A percentile compares a stretch with the other conserved stretches of the same genome.
Evolutionary conservation across 257 asterid species (phyloP).

Genomic region (Plectranthus barbatus): DNA sequence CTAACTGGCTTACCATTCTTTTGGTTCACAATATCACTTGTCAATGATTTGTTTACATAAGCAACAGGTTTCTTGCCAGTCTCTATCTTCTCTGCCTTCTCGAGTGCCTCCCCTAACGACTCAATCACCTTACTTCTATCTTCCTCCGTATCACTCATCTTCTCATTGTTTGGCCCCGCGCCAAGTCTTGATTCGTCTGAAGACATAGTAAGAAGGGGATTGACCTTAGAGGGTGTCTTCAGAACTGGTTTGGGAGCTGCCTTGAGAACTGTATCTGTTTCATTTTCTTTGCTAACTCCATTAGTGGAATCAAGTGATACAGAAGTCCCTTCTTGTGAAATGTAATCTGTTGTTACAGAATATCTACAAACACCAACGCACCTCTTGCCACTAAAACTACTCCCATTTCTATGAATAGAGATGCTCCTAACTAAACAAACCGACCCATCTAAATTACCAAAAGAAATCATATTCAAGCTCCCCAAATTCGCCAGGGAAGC

Average conservation of each 20-base stretch:
- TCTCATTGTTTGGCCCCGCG: conserved; percentile 31
- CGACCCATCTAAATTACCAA: conserved; percentile 71
- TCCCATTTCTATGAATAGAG: conserved; percentile 37
- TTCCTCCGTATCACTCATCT: conserved; percentile 29
- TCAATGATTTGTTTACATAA: conserved; percentile 36
- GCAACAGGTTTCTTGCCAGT: conserved; percentile 39
- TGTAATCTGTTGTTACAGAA: conserved; percentile 66
- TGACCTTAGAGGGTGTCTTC: conserved; percentile 43
- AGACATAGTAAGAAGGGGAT: conserved; percentile 28
- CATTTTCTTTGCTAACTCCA: conserved; percentile 39
- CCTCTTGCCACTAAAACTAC: conserved; percentile 48
- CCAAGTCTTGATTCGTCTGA: conserved; percentile 34
- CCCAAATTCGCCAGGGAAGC: conserved; percentile 96
- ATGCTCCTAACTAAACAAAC: conserved; percentile 54
- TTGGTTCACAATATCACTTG: conserved; percentile 24
- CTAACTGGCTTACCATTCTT: conserved; percentile 43
- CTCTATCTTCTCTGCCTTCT: conserved; percentile 85
- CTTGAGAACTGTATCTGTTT: conserved; percentile 53
- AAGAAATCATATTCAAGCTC: conserved; percentile 56
- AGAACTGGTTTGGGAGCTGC: conserved; percentile 81
- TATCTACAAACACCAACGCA: conserved; percentile 78
- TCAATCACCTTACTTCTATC: conserved; percentile 64
- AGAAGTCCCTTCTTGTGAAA: conserved; percentile 71
- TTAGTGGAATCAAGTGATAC: conserved; percentile 66
- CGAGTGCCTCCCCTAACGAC: conserved; percentile 80